Base-by-base conservation (phyloP, 1,139 yeast genomes). In the Zygosaccharomyces pseudobailii region DNA sequence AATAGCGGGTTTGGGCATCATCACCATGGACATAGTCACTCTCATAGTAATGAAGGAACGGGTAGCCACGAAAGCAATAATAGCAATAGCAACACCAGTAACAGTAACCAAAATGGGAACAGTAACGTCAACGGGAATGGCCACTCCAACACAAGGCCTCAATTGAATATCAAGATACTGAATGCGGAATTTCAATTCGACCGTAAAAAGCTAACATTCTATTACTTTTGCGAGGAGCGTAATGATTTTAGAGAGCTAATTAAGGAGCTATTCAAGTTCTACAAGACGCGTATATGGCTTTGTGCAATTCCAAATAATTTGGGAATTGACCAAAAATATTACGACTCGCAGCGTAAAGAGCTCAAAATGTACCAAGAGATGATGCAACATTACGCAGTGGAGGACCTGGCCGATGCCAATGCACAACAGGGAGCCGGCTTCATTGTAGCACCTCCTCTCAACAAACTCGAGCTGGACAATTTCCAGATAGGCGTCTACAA, bases 211-310 rank as follows among this genome's bases (percentile, higher is more conserved):
- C 75, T 92, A 62, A 92, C 96, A 3, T 90, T 92, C 65, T 92
- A 89, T 66, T 92, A 92, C 69, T 61, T 66, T 42, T 69, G 73
- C 32, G 80, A 80, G 56, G 84, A 84, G 61, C 75, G 98, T 58
- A 86, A 92, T 52, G 98, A 92, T 67, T 92, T 92, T 67, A 76
- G 98, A 59, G 95, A 87, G 40, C 76, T 94, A 61, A 95, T 92
- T 49, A 85, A 92, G 58, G 97, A 92, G 61, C 72, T 92, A 54
- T 92, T 92, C 73, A 84, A 92, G 61, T 85, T 88, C 51, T 92
- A 89, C 75, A 92, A 92, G 71, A 92, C 97, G 1, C 79, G 98
- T 63, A 92, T 92, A 59, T 94, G 98, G 98, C 78, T 90, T 75
- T 90, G 97, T 71, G 95, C 97, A 3, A 87, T 90, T 21, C 69